A percentile compares a stretch with the other conserved stretches of the same genome.
phyloP scores from a whole-genome alignment of 1,139 yeast species.

The Wickerhamomyces sp. region DNA sequence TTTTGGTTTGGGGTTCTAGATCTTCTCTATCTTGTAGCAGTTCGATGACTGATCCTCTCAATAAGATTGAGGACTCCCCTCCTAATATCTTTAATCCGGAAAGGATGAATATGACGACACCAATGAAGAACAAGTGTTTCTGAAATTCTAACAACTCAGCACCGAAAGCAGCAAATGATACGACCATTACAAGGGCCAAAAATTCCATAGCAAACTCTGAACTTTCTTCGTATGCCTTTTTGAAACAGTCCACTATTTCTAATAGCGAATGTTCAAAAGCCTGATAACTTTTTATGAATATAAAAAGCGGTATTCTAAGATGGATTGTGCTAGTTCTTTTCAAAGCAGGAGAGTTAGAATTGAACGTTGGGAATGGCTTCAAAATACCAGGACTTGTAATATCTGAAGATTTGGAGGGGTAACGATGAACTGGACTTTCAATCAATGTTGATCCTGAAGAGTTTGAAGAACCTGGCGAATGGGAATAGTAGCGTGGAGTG shows the following conservation, averaged over 20 bases:
- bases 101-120: slow-evolving; percentile 2
- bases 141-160: slow-evolving; percentile 4
- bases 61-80: neutral
- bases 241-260: neutral
- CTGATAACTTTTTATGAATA: too few species aligned
- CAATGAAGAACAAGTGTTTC: slow-evolving; percentile 2
- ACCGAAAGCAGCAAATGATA: slow-evolving; percentile 1
- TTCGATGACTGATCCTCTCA: neutral
- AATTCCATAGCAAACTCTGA: slow-evolving; percentile 1
- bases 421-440: slow-evolving; percentile 1
- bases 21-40: neutral
- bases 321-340: slow-evolving; percentile 5
- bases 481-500: neutral
- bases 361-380: neutral
- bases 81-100: slow-evolving; percentile 1
- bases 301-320: slow-evolving; percentile 4
- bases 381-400: neutral
- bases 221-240: neutral
- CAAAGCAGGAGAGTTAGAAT: neutral
- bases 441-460: slow-evolving; percentile 9
- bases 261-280: too few species aligned
- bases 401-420: neutral
- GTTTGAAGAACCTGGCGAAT: slow-evolving; percentile 1
- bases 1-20: neutral
- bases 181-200: slow-evolving; percentile 1